Evolutionary conservation across 768 basidiomycete species (phyloP).

Genomic region (Boletellus emodensis): DNA sequence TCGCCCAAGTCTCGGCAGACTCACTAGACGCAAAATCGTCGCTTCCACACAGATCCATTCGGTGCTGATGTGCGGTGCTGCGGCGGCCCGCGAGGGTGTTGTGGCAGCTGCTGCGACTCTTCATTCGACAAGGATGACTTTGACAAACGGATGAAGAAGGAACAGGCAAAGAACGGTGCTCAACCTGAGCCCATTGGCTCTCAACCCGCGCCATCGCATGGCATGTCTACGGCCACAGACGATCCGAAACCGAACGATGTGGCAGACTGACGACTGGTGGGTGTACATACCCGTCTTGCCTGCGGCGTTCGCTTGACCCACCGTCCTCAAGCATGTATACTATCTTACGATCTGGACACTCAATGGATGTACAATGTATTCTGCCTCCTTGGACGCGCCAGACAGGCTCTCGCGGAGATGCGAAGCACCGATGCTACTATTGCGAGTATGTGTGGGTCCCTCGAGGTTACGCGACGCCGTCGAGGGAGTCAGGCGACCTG

Average conservation of each 20-base stretch:
- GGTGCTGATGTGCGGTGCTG: conserved; percentile 23
- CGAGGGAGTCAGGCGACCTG: too few relatives aligned
- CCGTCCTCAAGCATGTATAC: background rate
- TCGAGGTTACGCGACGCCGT: too few relatives aligned
- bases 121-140: conserved; percentile 29
- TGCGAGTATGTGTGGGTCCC: too few relatives aligned
- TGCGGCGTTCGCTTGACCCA: background rate
- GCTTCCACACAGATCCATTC: conserved; percentile 15
- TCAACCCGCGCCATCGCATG: conserved; percentile 21
- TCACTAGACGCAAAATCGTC: background rate
- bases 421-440: too few relatives aligned
- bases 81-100: conserved; percentile 26
- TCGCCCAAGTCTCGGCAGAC: background rate
- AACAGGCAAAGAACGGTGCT: conserved; percentile 17
- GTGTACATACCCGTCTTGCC: background rate
- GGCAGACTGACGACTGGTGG: background rate
- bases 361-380: background rate
- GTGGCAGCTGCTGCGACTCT: conserved; percentile 25
- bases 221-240: conserved; percentile 13
- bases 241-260: conserved; percentile 2
- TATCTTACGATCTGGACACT: background rate
- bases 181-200: conserved; percentile 9
- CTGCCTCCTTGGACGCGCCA: background rate
- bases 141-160: conserved; percentile 27
- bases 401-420: too few relatives aligned